Base-by-base conservation (phyloP, 345 rosid species). In the Euphorbia tirucalli region DNA sequence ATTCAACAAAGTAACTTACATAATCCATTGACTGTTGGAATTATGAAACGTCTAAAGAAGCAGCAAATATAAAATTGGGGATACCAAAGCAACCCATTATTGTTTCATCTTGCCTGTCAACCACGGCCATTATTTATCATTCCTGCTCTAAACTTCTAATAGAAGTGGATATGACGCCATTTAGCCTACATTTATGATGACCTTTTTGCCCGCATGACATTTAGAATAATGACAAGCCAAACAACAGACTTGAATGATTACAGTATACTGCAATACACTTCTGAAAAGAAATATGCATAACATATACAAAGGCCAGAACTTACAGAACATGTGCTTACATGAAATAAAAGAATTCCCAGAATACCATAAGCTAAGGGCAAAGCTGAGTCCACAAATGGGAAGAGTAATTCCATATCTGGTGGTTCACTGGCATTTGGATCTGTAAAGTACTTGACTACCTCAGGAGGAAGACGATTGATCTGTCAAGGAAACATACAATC, bases 391-490 rank as follows among this genome's bases (percentile, higher is more conserved):
- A 94, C 93, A 89, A 87, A 94, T 72, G 98, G 97, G 81, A 77
- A 83, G 11, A 94, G 78, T 16, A 87, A 84, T 80, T 87, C 95
- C 96, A 94, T 83, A 85, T 94, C 93, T 63, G 96, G 96, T 25
- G 96, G 96, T 27, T 88, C 96, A 71, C 82, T 63, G 13, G 93
- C 91, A 87, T 92, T 85, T 50, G 95, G 98, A 80, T 94, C 97
- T 4, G 97, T 94, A 75, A 92, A 94, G 86, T 92, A 92, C 78
- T 88, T 94, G 41, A 87, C 91, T 32, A 94, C 87, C 82, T 94
- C 97, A 18, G 96, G 95, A 75, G 98, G 97, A 77, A 94, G 91
- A 30, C 89, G 92, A 79, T 94, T 89, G 70, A 94, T 86, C 98
- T 94, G 91, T 75, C 18, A 62, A 35, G 71, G 71, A 69, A 15